Conservation (phyloP, 306 rosid genomes). For the Phaseolus lunatus region DNA sequence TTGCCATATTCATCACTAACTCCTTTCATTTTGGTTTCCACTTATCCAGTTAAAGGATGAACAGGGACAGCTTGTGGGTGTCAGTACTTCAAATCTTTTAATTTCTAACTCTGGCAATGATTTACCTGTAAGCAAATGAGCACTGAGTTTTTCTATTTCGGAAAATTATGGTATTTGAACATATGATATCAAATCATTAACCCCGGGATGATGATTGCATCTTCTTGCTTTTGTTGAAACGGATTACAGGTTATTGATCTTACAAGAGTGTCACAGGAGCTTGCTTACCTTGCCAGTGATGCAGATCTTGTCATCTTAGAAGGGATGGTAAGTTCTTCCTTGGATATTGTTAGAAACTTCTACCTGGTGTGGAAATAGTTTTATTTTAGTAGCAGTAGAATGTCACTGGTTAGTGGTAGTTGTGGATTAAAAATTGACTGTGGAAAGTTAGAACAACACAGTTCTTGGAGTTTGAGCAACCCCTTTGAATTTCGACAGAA, state of each 20-base stretch:
- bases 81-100: slow-evolving; percentile 76
- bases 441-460: too few species aligned
- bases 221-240: slow-evolving; percentile 33
- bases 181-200: slow-evolving; percentile 9
- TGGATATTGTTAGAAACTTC: slow-evolving; percentile 29
- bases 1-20: slow-evolving; percentile 42
- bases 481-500: background rate
- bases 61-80: slow-evolving; percentile 68
- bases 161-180: slow-evolving; percentile 25
- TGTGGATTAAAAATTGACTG: too few species aligned
- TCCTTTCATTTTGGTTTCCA: slow-evolving; percentile 52
- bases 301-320: slow-evolving; percentile 90
- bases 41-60: slow-evolving; percentile 90
- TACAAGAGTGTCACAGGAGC: slow-evolving; percentile 79
- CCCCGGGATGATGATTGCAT: background rate
- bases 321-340: slow-evolving; percentile 87
- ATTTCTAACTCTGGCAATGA: slow-evolving; percentile 93
- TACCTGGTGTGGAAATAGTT: slow-evolving; percentile 2
- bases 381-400: slow-evolving; percentile 1
- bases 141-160: slow-evolving; percentile 5
- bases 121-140: slow-evolving; percentile 84
- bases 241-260: slow-evolving; percentile 86
- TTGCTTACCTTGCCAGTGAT: slow-evolving; percentile 84
- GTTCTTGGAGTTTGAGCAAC: too few species aligned
- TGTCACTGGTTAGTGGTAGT: too few species aligned